Percentiles rank a stretch among this genome's conserved stretches.
Conservation (phyloP, 1,284 basidiomycete genomes). For the Veloboletus limbatus region DNA sequence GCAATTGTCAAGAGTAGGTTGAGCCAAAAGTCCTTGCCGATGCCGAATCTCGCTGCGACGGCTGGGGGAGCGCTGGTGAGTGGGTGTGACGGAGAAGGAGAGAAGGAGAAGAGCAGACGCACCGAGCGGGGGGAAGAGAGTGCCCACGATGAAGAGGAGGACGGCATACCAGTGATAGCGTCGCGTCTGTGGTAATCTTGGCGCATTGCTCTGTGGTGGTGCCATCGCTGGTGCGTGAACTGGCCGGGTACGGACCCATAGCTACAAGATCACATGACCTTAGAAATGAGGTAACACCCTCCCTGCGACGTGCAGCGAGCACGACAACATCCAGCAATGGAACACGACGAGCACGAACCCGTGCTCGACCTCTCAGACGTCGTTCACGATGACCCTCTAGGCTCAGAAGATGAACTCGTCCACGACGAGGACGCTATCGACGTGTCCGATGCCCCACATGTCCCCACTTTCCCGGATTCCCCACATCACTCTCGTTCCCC, state of each 20-base stretch:
- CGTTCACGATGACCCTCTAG: constrained; percentile 67
- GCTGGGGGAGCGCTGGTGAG: constrained; percentile 47
- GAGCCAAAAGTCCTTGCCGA: constrained; percentile 90
- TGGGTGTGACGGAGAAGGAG: neutral
- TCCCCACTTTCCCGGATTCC: constrained; percentile 31
- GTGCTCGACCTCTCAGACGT: constrained; percentile 74
- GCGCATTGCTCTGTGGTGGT: constrained; percentile 37
- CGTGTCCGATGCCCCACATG: constrained; percentile 26
- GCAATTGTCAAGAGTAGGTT: constrained; percentile 87
- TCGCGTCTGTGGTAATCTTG: constrained; percentile 65
- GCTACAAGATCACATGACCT: constrained; percentile 31
- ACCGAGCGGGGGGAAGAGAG: constrained; percentile 87
- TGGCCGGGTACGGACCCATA: too few relatives aligned
- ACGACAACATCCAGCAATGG: constrained; percentile 40
- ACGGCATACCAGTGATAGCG: constrained; percentile 82
- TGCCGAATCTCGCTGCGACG: constrained; percentile 91
- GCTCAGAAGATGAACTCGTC: constrained; percentile 33
- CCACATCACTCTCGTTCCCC: constrained; percentile 19
- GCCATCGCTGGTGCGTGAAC: constrained; percentile 33
- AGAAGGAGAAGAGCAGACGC: constrained; percentile 30
- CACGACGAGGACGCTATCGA: constrained; percentile 36
- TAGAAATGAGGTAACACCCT: constrained; percentile 33
- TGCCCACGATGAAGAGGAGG: constrained; percentile 79
- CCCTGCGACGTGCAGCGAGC: constrained; percentile 21
- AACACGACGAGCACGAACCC: constrained; percentile 59